phyloP scores from a whole-genome alignment of 2,329 filamentous ascomycete species.

The Ophiocordyceps camponoti-floridani region DNA sequence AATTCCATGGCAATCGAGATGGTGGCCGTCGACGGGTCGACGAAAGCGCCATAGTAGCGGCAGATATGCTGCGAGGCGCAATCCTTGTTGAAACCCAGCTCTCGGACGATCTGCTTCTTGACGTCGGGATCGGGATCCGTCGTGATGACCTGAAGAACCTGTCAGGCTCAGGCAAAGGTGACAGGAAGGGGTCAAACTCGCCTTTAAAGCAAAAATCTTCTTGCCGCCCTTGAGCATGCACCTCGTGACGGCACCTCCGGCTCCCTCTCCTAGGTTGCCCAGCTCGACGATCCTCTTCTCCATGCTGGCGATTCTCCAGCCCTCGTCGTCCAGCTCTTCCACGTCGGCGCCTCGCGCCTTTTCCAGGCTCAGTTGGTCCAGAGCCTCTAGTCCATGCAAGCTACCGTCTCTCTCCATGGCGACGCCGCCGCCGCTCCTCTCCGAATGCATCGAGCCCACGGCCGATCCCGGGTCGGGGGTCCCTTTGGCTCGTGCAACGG shows the following conservation, averaged over 20 bases:
- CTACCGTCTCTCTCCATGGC: conserved; percentile 74
- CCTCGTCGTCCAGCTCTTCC: conserved; percentile 85
- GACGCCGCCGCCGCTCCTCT: conserved; percentile 55
- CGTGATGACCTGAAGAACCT: conserved; percentile 61
- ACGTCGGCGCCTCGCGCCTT: conserved; percentile 75
- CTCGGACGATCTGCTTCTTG: conserved; percentile 94
- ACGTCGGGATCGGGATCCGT: conserved; percentile 95
- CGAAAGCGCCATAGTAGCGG: conserved; percentile 91
- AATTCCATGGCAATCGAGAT: conserved; percentile 99
- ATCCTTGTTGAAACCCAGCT: conserved; percentile 94
- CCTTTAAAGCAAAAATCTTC: conserved; percentile 92
- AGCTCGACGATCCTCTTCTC: conserved; percentile 78
- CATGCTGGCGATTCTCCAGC: conserved; percentile 83
- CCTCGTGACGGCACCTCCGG: conserved; percentile 84
- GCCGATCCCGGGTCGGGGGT: conserved; percentile 78
- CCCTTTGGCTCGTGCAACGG: conserved; percentile 42
- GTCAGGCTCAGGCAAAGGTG: neutral
- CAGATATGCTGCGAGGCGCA: conserved; percentile 95
- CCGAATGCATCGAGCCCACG: conserved; percentile 70
- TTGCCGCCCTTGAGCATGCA: conserved; percentile 82
- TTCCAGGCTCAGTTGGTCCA: conserved; percentile 68
- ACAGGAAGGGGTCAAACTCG: conserved; percentile 17
- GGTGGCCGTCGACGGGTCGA: conserved; percentile 86
- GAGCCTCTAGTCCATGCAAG: conserved; percentile 55
- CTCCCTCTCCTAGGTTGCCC: conserved; percentile 82